Conservation (phyloP, 306 rosid species). For the Pterocarpus macrocarpus region DNA sequence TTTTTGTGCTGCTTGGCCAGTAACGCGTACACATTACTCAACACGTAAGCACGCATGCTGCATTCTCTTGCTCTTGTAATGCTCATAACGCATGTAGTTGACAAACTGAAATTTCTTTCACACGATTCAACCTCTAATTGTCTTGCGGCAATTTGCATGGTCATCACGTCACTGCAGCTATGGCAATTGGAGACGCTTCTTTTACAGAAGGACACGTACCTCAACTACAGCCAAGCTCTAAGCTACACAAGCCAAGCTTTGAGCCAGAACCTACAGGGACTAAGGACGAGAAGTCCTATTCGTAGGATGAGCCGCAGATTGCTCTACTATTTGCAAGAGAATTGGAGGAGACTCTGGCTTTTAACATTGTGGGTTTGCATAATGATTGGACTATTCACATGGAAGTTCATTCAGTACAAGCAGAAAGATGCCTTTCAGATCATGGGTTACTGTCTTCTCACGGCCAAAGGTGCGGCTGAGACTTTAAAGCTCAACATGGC, state of each 20-base stretch:
- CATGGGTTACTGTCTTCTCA: conserved; percentile 91
- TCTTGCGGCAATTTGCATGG: conserved; percentile 45
- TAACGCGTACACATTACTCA: conserved; percentile 31
- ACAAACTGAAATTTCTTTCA: conserved; percentile 44
- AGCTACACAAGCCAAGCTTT: conserved; percentile 99
- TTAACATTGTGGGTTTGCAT: conserved; percentile 75
- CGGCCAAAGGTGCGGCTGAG: conserved; percentile 95
- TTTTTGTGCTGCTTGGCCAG: conserved; percentile 11
- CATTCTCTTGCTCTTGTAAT: conserved; percentile 36
- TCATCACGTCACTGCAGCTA: conserved; percentile 64
- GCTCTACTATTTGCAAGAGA: conserved; percentile 85
- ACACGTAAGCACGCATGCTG: conserved; percentile 43
- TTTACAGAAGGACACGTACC: conserved; percentile 94
- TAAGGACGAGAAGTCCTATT: conserved; percentile 75
- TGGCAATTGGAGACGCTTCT: conserved; percentile 98
- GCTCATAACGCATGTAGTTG: conserved; percentile 42
- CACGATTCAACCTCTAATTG: conserved; percentile 46
- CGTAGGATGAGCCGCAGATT: conserved; percentile 72
- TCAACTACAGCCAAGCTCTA: conserved; percentile 95
- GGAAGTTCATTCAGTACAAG: conserved; percentile 89
- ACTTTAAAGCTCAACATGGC: conserved; percentile 99
- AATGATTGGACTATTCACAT: conserved; percentile 81
- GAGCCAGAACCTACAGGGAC: conserved; percentile 97
- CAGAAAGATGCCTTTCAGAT: conserved; percentile 62
- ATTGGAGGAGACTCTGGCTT: conserved; percentile 95